Percentiles rank a stretch among this genome's conserved stretches.
Conservation (phyloP, 352 stramenopile species). For the Phytophthora rubi region DNA sequence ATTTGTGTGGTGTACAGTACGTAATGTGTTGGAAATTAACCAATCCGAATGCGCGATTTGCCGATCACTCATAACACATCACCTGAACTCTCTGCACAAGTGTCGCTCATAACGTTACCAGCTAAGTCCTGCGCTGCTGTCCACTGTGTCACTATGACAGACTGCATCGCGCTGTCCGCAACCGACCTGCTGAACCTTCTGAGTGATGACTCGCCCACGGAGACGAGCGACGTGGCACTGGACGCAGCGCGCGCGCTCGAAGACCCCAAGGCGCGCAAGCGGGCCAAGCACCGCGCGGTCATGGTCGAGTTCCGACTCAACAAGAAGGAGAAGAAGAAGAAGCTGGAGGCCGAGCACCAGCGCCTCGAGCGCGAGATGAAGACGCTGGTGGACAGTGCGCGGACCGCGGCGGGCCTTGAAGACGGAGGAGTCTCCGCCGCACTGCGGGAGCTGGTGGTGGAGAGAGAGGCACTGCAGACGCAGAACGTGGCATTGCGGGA, state of each 20-base stretch:
- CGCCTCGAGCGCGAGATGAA: conserved; percentile 39
- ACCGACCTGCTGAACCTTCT: conserved; percentile 10
- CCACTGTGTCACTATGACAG: conserved; percentile 3
- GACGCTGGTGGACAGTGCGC: conserved; percentile 22
- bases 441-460: conserved; percentile 32
- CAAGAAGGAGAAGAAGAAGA: conserved; percentile 43
- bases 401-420: background rate
- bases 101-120: background rate
- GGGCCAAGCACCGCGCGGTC: conserved; percentile 40
- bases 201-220: conserved; percentile 3
- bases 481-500: conserved; percentile 42
- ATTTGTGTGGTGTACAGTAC: background rate
- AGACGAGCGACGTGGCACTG: background rate
- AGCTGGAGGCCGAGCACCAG: conserved; percentile 35
- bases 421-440: conserved; percentile 1
- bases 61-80: background rate
- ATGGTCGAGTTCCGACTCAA: conserved; percentile 49
- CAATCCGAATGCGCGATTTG: background rate
- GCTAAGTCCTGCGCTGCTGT: background rate
- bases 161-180: background rate
- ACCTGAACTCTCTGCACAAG: background rate
- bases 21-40: background rate
- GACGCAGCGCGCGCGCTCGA: conserved; percentile 20
- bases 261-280: conserved; percentile 42
- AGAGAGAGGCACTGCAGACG: conserved; percentile 32